Evolutionary conservation across 2,329 filamentous ascomycete species (phyloP).

Genomic region (Fusarium redolens): DNA sequence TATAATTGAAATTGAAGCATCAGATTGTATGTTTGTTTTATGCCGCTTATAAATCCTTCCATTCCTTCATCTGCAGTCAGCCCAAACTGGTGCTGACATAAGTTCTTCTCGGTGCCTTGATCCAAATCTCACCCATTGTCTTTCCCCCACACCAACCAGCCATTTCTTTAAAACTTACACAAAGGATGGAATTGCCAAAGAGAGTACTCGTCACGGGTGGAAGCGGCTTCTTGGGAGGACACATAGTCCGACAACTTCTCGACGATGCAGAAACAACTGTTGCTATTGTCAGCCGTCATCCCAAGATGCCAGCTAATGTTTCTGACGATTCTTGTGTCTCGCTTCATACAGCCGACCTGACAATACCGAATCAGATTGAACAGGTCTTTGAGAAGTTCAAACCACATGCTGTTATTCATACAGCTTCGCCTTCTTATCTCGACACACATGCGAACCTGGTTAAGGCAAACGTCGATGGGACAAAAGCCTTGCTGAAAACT

Average conservation of each 20-base stretch:
- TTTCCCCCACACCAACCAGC: rapidly evolving
- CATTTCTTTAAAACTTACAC: no score
- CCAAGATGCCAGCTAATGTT: background rate
- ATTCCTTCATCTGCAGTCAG: background rate
- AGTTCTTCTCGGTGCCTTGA: background rate
- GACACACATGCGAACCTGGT: background rate
- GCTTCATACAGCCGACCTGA: background rate
- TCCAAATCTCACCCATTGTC: background rate
- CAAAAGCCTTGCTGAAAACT: rapidly evolving
- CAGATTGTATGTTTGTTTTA: background rate
- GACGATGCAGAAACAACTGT: background rate
- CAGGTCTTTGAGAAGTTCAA: background rate
- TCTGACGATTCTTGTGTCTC: background rate
- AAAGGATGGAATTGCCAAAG: background rate
- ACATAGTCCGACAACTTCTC: background rate
- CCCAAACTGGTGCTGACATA: background rate
- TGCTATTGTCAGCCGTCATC: background rate
- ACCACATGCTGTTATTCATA: background rate
- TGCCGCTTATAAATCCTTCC: background rate
- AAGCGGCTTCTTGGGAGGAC: conserved; percentile 6
- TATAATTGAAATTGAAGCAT: rapidly evolving
- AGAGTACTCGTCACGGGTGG: background rate
- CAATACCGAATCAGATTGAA: background rate
- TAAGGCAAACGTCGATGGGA: background rate
- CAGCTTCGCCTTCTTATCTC: background rate